Percentiles rank a stretch among this genome's conserved stretches.
Conservation (phyloP, 805 yeast genomes). For the Komagataella phaffii region DNA sequence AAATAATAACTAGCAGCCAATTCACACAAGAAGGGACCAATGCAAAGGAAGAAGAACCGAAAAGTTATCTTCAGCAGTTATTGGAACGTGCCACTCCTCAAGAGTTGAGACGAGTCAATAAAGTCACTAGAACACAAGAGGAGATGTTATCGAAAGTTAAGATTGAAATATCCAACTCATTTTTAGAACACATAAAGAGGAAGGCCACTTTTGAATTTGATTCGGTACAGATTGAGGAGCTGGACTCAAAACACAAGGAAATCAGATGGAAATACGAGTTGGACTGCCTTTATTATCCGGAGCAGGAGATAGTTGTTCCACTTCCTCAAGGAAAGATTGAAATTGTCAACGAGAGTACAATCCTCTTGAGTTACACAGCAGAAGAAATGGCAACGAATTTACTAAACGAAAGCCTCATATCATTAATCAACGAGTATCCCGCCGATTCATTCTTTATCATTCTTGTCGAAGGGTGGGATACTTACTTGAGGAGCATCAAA, state of each 20-base stretch:
- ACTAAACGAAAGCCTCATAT: slow-evolving; percentile 10
- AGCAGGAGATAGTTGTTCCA: slow-evolving; percentile 45
- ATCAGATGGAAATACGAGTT: slow-evolving; percentile 39
- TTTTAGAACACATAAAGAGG: not conserved
- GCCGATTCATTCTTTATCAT: slow-evolving; percentile 22
- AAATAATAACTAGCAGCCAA: not conserved
- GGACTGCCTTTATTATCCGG: slow-evolving; percentile 32
- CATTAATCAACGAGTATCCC: slow-evolving; percentile 12
- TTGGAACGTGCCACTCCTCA: slow-evolving; percentile 1
- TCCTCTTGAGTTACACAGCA: slow-evolving; percentile 33
- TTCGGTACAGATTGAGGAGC: not conserved
- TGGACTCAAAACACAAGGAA: slow-evolving; percentile 17
- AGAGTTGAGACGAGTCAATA: slow-evolving; percentile 19
- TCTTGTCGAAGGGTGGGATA: slow-evolving; percentile 35
- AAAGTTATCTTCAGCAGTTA: not conserved
- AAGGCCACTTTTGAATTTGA: not conserved
- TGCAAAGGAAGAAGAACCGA: not conserved
- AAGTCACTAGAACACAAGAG: slow-evolving; percentile 27
- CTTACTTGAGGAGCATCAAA: slow-evolving; percentile 27
- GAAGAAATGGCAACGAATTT: slow-evolving; percentile 21
- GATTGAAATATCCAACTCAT: not conserved
- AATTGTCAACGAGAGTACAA: slow-evolving; percentile 26
- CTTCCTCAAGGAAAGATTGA: slow-evolving; percentile 11
- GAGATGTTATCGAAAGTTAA: slow-evolving; percentile 37
- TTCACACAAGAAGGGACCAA: not conserved